Percentiles rank a stretch among this genome's conserved stretches.
Conservation (phyloP, 257 asterid species). For the Plantago elongata region DNA sequence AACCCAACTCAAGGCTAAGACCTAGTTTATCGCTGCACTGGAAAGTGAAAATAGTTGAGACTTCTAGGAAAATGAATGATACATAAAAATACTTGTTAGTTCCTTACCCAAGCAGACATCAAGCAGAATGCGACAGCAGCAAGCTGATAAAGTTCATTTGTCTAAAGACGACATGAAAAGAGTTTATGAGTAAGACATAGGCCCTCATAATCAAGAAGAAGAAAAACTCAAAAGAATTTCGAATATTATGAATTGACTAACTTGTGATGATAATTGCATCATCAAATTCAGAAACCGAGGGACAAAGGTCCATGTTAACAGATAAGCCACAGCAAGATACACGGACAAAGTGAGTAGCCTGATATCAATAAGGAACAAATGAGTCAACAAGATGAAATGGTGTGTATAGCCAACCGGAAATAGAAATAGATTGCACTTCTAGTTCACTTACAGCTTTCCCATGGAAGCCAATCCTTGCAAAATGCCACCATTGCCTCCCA, state of each 20-base stretch:
- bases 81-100: not conserved
- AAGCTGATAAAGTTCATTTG: slow-evolving; percentile 93
- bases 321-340: slow-evolving; percentile 68
- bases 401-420: not conserved
- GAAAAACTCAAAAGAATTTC: not conserved
- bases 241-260: slow-evolving; percentile 15
- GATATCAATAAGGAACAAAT: not conserved
- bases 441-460: slow-evolving; percentile 81
- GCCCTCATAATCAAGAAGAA: no score
- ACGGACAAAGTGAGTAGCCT: slow-evolving; percentile 86
- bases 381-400: not conserved
- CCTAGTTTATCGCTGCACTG: slow-evolving; percentile 99
- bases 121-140: slow-evolving; percentile 96
- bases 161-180: slow-evolving; percentile 37
- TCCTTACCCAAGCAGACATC: slow-evolving; percentile 83
- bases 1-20: slow-evolving; percentile 96
- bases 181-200: not conserved
- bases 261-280: slow-evolving; percentile 98
- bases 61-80: slow-evolving; percentile 6
- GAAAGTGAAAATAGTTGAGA: slow-evolving; percentile 30
- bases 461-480: slow-evolving; percentile 88
- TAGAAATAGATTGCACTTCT: not conserved
- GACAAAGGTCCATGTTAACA: slow-evolving; percentile 82
- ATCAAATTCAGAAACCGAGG: slow-evolving; percentile 97
- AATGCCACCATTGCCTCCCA: slow-evolving; percentile 93